phyloP scores from a whole-genome alignment of 2,329 filamentous ascomycete genomes.

The Claviceps sp. region DNA sequence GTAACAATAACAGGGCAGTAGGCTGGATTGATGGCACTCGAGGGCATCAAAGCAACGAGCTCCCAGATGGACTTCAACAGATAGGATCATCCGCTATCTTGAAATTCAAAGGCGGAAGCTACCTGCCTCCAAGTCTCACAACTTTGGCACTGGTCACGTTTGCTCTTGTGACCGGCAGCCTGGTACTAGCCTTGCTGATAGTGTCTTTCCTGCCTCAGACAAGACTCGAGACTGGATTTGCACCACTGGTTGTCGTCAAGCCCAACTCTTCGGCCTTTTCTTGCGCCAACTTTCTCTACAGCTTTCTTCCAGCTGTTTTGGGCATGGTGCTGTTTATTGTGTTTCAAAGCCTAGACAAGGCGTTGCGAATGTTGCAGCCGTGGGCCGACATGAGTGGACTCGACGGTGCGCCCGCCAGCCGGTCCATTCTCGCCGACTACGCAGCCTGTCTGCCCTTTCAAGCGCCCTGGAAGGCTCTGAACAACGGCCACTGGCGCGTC shows the following conservation, averaged over 20 bases:
- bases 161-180: conserved; percentile 42
- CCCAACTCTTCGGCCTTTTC: conserved; percentile 59
- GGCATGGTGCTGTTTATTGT: conserved; percentile 54
- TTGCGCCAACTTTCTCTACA: conserved; percentile 76
- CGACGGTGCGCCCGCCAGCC: conserved; percentile 47
- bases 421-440: conserved; percentile 58
- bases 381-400: conserved; percentile 48
- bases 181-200: conserved; percentile 59
- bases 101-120: conserved; percentile 33
- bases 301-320: conserved; percentile 56
- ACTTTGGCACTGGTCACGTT: conserved; percentile 52
- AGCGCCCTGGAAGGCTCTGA: conserved; percentile 40
- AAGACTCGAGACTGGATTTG: conserved; percentile 55
- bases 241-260: conserved; percentile 49
- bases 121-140: conserved; percentile 66
- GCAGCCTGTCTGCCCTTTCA: conserved; percentile 51
- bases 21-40: background rate
- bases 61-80: conserved; percentile 17
- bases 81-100: conserved; percentile 12
- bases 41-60: conserved; percentile 14
- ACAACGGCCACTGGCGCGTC: conserved; percentile 51
- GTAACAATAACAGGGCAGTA: background rate
- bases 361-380: conserved; percentile 52
- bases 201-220: conserved; percentile 64
- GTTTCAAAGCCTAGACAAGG: conserved; percentile 53